Evolutionary conservation across 1,284 basidiomycete genomes (phyloP), one percentile per base, ranked within the genome.

Genomic region (Abortiporus biennis): DNA sequence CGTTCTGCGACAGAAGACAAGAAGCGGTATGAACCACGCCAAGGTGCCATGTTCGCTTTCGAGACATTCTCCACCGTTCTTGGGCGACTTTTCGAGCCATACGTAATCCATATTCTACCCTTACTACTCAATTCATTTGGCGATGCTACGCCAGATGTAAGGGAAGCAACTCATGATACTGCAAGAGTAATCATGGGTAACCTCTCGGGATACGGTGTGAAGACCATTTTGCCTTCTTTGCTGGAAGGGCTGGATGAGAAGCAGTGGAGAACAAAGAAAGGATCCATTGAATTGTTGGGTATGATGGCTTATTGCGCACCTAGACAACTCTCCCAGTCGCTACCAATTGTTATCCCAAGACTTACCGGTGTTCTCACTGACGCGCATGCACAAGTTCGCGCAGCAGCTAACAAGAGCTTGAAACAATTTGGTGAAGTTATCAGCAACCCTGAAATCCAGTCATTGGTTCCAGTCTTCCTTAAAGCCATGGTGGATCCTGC

Each of bases 221-320:
- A 99, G 67, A 77, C 93, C 40, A 93, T 99, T 48, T 69, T 99
- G 4, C 96, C 96, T 0, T 86, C 88, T 1, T 65, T 99, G 6
- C 74, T 99, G 4, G 85, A 84, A 25, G 95, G 93, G 25, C 71
- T 99, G 36, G 94, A 98, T 53, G 96, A 99, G 63, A 98, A 97
- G 62, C 96, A 99, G 62, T 99, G 96, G 96, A 77, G 95, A 21
- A 92, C 94, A 1, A 99, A 99, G 72, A 98, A 98, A 68, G 96
- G 77, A 1, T 95, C 93, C 2, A 97, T 99, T 51, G 96, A 99
- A 62, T 68, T 99, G n/a, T 72, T 99, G 43, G 96, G 96, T 27
- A 89, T 94, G 70, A 99, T 99, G 94, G 96, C 96, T 0, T 99
- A 95, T 65, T 96, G 95, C 65, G 93, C 96, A 4, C 96, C 95